Conservation (phyloP, 2,329 filamentous ascomycete species). For the Cryphonectria japonica region DNA sequence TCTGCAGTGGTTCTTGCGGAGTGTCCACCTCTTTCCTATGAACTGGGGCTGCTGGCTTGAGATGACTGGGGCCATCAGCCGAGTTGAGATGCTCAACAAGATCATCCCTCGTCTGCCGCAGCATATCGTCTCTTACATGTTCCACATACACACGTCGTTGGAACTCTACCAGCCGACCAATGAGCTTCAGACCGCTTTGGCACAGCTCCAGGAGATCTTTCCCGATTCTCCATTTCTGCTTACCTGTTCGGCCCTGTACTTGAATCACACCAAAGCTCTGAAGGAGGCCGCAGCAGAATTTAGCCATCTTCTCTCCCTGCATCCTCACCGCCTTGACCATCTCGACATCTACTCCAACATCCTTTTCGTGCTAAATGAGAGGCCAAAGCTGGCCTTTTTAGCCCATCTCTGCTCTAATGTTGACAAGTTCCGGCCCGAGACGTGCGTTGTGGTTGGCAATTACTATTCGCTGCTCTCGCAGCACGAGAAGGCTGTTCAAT, state of each 20-base stretch:
- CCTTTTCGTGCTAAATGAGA: slow-evolving; percentile 85
- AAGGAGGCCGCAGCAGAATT: slow-evolving; percentile 69
- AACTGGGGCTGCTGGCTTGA: slow-evolving; percentile 99
- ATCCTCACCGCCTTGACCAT: slow-evolving; percentile 77
- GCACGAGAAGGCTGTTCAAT: slow-evolving; percentile 97
- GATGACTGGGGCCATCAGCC: slow-evolving; percentile 77
- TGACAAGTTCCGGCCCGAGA: slow-evolving; percentile 95
- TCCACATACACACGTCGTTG: slow-evolving; percentile 87
- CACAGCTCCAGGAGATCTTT: slow-evolving; percentile 81
- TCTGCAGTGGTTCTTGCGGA: slow-evolving; percentile 83
- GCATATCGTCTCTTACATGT: slow-evolving; percentile 92
- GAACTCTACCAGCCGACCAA: slow-evolving; percentile 88
- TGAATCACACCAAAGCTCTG: slow-evolving; percentile 88
- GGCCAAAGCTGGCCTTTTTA: slow-evolving; percentile 88
- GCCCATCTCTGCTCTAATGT: slow-evolving; percentile 89
- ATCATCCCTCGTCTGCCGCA: slow-evolving; percentile 76
- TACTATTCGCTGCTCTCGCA: slow-evolving; percentile 94
- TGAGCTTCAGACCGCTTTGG: slow-evolving; percentile 72
- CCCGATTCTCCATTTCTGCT: slow-evolving; percentile 87
- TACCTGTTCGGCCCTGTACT: slow-evolving; percentile 83
- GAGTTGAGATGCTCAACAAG: slow-evolving; percentile 78
- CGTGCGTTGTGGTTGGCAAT: slow-evolving; percentile 95
- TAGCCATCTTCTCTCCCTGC: slow-evolving; percentile 77
- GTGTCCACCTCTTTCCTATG: slow-evolving; percentile 87
- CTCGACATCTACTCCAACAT: slow-evolving; percentile 98